These are phyloP conservation scores for Pistacia vera DNA, from an alignment of 345 rosid species.

Conservation along the genomic window DNA sequence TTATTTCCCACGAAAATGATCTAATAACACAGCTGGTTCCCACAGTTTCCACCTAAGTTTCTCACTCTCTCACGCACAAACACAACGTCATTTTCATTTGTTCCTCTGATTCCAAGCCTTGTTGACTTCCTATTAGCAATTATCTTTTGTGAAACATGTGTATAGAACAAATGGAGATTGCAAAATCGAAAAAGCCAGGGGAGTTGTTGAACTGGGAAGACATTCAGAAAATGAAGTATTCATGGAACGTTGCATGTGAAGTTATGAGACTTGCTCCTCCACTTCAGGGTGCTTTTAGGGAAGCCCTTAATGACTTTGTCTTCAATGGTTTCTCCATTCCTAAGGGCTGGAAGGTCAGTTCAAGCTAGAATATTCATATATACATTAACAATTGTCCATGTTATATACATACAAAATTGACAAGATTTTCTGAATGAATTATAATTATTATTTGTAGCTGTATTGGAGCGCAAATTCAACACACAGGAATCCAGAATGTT, in stretches of 20 bases:
- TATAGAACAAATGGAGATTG: slow-evolving; percentile 24
- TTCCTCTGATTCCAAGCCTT: no score
- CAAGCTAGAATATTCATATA: no score
- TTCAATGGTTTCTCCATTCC: slow-evolving; percentile 24
- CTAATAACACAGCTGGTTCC: no score
- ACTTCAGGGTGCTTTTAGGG: slow-evolving; percentile 28
- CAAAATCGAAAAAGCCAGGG: slow-evolving; percentile 15
- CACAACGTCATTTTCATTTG: no score
- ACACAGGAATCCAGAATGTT: slow-evolving; percentile 25
- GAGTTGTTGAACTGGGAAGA: slow-evolving; percentile 28
- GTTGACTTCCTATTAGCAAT: no score
- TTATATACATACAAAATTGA: no score
- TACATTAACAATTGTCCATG: no score
- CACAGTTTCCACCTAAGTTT: no score
- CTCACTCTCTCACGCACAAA: no score
- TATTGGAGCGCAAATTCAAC: slow-evolving; percentile 28
- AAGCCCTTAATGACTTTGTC: slow-evolving; percentile 22
- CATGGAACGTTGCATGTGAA: slow-evolving; percentile 34
- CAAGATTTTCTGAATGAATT: no score
- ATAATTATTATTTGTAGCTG: background rate
- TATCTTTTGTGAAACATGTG: no score
- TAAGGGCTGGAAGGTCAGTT: slow-evolving; percentile 27
- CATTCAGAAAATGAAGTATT: slow-evolving; percentile 28
- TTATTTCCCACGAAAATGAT: no score
- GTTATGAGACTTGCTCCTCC: slow-evolving; percentile 31